A percentile compares a stretch with the other conserved stretches of the same genome.
These are phyloP conservation scores for Acacia concinna DNA, from an alignment of 331 rosid genomes.

Conservation along the genomic window DNA sequence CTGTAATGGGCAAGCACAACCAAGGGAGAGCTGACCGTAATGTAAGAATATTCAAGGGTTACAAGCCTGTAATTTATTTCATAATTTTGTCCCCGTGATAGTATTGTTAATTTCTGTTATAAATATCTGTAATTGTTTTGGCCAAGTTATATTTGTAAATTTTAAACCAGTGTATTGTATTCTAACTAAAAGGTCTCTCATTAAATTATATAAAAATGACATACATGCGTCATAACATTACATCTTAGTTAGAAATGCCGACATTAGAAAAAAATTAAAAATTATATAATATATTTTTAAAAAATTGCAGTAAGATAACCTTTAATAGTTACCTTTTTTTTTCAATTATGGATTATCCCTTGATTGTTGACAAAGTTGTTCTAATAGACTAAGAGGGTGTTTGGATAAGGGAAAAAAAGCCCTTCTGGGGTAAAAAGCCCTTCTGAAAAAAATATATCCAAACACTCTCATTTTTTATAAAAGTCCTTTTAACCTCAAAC, in stretches of 20 bases:
- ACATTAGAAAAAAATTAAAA: too few relatives aligned
- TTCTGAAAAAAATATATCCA: too few relatives aligned
- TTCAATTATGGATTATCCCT: neutral
- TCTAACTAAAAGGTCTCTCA: neutral
- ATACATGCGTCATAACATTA: neutral
- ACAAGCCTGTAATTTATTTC: neutral
- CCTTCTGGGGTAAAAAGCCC: too few relatives aligned
- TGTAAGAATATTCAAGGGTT: neutral
- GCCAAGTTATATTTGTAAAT: neutral
- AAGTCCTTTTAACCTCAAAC: too few relatives aligned
- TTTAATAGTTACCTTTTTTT: neutral
- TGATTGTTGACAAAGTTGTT: neutral
- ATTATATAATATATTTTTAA: too few relatives aligned
- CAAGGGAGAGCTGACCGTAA: neutral
- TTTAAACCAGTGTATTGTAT: neutral
- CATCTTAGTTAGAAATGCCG: too few relatives aligned
- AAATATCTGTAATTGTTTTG: neutral
- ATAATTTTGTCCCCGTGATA: neutral
- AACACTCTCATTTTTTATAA: too few relatives aligned
- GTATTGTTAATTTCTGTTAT: neutral
- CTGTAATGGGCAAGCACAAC: slow-evolving; percentile 1
- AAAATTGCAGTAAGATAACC: neutral
- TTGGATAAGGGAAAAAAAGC: too few relatives aligned
- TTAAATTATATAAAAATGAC: too few relatives aligned
- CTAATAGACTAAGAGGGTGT: too few relatives aligned